Base-by-base conservation (phyloP, 495 filamentous ascomycete species). In the Hypoxylon fragiforme region DNA sequence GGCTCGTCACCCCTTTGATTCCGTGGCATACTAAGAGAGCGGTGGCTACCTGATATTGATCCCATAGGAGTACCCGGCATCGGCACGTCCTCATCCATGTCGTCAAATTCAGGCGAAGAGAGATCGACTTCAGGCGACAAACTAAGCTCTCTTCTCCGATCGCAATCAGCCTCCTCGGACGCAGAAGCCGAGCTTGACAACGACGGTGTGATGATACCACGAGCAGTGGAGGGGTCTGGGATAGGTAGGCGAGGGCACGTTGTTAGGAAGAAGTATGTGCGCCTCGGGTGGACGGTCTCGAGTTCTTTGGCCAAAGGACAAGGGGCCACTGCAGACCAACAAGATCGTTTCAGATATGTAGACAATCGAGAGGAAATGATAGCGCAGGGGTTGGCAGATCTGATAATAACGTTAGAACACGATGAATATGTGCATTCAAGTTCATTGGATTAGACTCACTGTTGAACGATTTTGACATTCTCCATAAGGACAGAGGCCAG, bases 231-330 rank as follows among this genome's bases (percentile, higher is more conserved):
- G 43, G 83, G 81, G 61, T 90, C 85, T 1, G 92, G 91, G 18
- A 97, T 81, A 37, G 89, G 83, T 70, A 95, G 91, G 60, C 84
- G 89, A 40, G 88, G 84, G 54, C 75, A 84, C 6, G 89, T 96
- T 30, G 90, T 94, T 41, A 98, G 82, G 72, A 89, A 97, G 70
- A 92, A 98, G 73, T 95, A 98, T 44, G 95, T 91, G 73, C 94
- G 90, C 64, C 90, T 88, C 18, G 94, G 94, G 64, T 97, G 92
- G 30, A 92, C 86, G 21, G 89, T 84, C 64, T 95, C 87, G 48
- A 97, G 84, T 73, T 95, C 90, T 72, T 97, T 98, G 31, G 86
- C 89, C 38, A 97, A 68, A 3, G 95, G 91, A 69, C 94, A 97
- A 3, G 88, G 90, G 34, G 88, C 75, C 15, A 86, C 72, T 15